Base-by-base conservation (phyloP, 495 filamentous ascomycete species). In the Talaromyces borbonicus region DNA sequence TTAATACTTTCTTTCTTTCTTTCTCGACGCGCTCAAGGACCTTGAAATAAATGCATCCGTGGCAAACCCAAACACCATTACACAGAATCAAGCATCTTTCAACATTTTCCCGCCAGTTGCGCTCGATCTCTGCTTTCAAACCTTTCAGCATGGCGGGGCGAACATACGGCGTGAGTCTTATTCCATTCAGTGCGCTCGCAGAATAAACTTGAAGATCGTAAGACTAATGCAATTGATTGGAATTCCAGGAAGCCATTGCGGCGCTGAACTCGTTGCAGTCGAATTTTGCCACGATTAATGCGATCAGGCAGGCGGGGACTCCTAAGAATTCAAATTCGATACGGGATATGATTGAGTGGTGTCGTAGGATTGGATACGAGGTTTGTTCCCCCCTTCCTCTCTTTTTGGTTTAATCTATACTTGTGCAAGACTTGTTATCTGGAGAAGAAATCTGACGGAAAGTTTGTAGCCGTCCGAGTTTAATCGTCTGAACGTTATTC, bases 191-290 rank as follows among this genome's bases (percentile, higher is more conserved):
- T 8, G 2, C 8, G 9, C 19, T 26, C 0, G 14, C 7, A 26
- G 9, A 8, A n/a, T n/a, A n/a, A n/a, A n/a, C n/a, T n/a, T n/a
- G n/a, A n/a, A n/a, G n/a, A n/a, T 26, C 11, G 1, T n/a, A 5
- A 5, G 40, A 27, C 40, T 30, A 12, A 43, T n/a, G n/a, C 27
- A 31, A 1, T 20, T 6, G 8, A 20, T 23, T 38, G 18, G 6
- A n/a, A 5, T 22, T 22, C 7, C 33, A 72, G 68, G 86, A 86
- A 66, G 92, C 92, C 14, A 78, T 98, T 48, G 70, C 81, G 44
- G 76, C 86, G 20, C 80, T 98, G 60, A 98, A 98, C 58, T 80
- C 86, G 14, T 72, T 95, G 26, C 92, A 97, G 57, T 85, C 84
- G 14, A 94, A 94, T 47, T 88, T 81, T 60, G 73, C 80, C 32